Evolutionary conservation across 352 stramenopile species (phyloP), one percentile per base, ranked within the genome.

Genomic region (Pythium phragmiticola): DNA sequence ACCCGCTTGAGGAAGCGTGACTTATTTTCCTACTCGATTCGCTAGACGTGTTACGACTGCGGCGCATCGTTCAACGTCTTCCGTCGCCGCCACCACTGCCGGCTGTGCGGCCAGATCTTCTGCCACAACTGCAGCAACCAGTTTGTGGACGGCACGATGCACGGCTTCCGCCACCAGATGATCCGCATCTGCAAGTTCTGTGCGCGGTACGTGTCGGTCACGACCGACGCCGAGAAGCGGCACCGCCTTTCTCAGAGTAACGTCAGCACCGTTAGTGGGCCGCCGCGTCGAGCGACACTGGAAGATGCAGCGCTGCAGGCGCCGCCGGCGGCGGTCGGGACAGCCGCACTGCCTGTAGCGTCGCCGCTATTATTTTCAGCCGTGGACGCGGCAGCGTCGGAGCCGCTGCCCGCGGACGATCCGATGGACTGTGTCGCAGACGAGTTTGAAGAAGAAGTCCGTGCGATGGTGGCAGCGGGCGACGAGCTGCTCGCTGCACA

Each of bases 91-190:
- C 87, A 95, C 56, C 87, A 95, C 69, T 95, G 87, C 59, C 83
- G 87, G n/a, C 67, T 92, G 1, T 95, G 87, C 34, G 87, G 87
- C 4, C 80, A 90, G 69, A 94, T 95, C 57, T 95, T 93, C 43
- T 95, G 87, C 56, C 80, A 91, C 63, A 76, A 89, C 41, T 95
- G 87, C 74, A 94, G 87, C 60, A 82, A 81, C 54, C 72, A 86
- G 30, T 92, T 92, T 37, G 76, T 94, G 21, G 72, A 92, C n/a
- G 79, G 82, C 41, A 59, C 63, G 14, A 56, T 70, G 26, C 77
- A 92, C 41, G 82, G 79, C 0, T 87, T 90, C 43, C 66, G 63
- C 14, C 74, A 78, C 0, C 57, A 72, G 14, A 55, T 70, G 39
- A 76, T 94, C 63, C 87, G 87, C 47, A 80, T 93, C 37, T 95